A percentile compares a stretch with the other conserved stretches of the same genome.
Evolutionary conservation across 2,329 filamentous ascomycete genomes (phyloP).

Genomic region (Trichoderma asperellum): DNA sequence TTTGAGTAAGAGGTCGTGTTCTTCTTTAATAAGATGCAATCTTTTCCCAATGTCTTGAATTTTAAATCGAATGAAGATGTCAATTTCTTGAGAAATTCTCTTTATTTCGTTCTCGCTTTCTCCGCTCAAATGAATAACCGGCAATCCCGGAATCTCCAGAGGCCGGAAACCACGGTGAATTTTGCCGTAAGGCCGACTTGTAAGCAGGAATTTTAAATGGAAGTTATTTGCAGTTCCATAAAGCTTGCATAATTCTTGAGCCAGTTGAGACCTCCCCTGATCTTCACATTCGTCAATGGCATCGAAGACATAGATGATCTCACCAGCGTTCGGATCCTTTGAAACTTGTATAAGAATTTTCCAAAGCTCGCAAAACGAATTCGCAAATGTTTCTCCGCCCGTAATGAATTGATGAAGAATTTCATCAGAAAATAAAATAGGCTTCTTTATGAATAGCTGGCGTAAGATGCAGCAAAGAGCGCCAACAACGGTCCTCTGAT

Average conservation of each 20-base stretch:
- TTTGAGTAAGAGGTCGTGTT: conserved; percentile 28
- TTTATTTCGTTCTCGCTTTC: conserved; percentile 29
- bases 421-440: conserved; percentile 33
- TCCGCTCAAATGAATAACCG: conserved; percentile 33
- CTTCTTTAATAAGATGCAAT: conserved; percentile 11
- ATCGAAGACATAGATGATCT: conserved; percentile 46
- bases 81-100: conserved; percentile 33
- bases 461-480: conserved; percentile 39
- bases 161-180: conserved; percentile 34
- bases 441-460: conserved; percentile 24
- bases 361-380: conserved; percentile 41
- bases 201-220: conserved; percentile 45
- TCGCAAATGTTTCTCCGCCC: conserved; percentile 30
- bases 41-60: conserved; percentile 14
- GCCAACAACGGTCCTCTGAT: conserved; percentile 38
- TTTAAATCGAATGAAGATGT: conserved; percentile 31
- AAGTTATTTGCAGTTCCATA: conserved; percentile 30
- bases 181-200: conserved; percentile 38
- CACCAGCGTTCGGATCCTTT: conserved; percentile 24
- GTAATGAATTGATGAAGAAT: conserved; percentile 33
- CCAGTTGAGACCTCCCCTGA: conserved; percentile 32
- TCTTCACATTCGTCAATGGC: conserved; percentile 47
- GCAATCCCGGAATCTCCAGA: conserved; percentile 4
- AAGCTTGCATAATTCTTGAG: conserved; percentile 34
- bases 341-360: conserved; percentile 35